phyloP scores from a whole-genome alignment of 2,329 filamentous ascomycete genomes.

The Hawksworthiomyces lignivorus region DNA sequence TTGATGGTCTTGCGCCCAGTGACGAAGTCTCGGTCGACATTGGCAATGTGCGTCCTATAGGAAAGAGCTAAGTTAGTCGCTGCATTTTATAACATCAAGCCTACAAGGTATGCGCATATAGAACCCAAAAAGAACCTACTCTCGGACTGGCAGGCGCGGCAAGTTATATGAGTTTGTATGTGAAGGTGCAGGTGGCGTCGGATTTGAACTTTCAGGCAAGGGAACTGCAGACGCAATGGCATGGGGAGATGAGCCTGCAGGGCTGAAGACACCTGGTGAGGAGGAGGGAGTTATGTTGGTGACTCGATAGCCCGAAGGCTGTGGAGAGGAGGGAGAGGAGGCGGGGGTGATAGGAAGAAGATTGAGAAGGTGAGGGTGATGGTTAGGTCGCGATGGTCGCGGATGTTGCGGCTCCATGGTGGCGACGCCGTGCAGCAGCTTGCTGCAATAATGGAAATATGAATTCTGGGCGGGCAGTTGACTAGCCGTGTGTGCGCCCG shows the following conservation, averaged over 20 bases:
- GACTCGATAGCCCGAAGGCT: conserved; percentile 26
- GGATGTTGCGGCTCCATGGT: conserved; percentile 22
- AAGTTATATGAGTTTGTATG: conserved; percentile 60
- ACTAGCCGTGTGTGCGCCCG: conserved; percentile 4
- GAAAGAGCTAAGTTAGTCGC: not conserved
- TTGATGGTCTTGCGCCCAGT: conserved; percentile 96
- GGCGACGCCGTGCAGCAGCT: not conserved
- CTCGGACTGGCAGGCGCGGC: conserved; percentile 65
- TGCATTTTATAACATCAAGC: too few relatives aligned
- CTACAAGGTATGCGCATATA: too few relatives aligned
- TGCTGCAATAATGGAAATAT: too few relatives aligned
- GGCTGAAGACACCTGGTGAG: conserved; percentile 55
- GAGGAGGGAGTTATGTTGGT: conserved; percentile 48
- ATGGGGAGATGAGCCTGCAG: conserved; percentile 31
- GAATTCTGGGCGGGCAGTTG: not conserved
- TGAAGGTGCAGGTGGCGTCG: conserved; percentile 44
- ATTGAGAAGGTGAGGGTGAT: conserved; percentile 27
- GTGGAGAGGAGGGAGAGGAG: conserved; percentile 26
- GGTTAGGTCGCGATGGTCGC: conserved; percentile 19
- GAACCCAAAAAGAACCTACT: conserved; percentile 45
- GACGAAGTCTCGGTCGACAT: conserved; percentile 79
- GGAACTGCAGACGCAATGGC: conserved; percentile 33
- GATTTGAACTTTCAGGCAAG: conserved; percentile 47
- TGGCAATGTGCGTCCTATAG: conserved; percentile 73
- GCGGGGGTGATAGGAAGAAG: conserved; percentile 21